Evolutionary conservation across 2,329 filamentous ascomycete species (phyloP), one percentile per base, ranked within the genome.

Genomic region (Canariomyces notabilis): DNA sequence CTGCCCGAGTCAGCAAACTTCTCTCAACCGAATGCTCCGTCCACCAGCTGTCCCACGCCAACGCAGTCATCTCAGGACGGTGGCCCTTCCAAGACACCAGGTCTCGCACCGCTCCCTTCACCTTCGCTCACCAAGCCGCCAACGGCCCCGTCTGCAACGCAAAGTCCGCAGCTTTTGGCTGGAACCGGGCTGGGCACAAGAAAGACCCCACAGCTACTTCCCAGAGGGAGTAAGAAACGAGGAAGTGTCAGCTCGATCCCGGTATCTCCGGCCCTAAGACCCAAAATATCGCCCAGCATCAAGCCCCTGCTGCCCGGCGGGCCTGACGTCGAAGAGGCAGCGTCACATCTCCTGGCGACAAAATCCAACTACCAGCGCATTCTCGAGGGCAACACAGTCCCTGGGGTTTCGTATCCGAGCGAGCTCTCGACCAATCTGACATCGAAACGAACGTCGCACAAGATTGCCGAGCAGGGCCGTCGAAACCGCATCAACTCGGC

Each of bases 291-390:
- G 20, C 93, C 91, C 3, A 95, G 82, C 64, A 95, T 98, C 64
- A 95, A 95, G 63, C 91, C 93, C 8, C 67, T 96, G 18, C 76
- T 96, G 37, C 89, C 89, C 4, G 74, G 68, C 8, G 64, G 74
- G 3, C 67, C 74, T 46, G 72, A 76, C 1, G 73, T 72, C 4
- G 79, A 82, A 54, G 77, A 81, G 56, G 75, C 78, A 2, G 75
- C 80, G 0, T 83, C 79, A n/a, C 76, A 89, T 21, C 77, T 97
- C 36, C 76, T 98, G 21, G 87, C 90, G 29, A 89, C 87, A 14
- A 97, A 97, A 64, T 97, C 91, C 2, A 98, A 98, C 61, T 98
- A 98, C 60, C 91, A 97, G 61, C 95, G 96, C 59, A 93, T 98
- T 31, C 70, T 98, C 9, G 93, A 97, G 64, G 93, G 93, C 39